A percentile compares a stretch with the other conserved stretches of the same genome.
Evolutionary conservation across 768 basidiomycete species (phyloP).

Genomic region (Lactarius vividus): DNA sequence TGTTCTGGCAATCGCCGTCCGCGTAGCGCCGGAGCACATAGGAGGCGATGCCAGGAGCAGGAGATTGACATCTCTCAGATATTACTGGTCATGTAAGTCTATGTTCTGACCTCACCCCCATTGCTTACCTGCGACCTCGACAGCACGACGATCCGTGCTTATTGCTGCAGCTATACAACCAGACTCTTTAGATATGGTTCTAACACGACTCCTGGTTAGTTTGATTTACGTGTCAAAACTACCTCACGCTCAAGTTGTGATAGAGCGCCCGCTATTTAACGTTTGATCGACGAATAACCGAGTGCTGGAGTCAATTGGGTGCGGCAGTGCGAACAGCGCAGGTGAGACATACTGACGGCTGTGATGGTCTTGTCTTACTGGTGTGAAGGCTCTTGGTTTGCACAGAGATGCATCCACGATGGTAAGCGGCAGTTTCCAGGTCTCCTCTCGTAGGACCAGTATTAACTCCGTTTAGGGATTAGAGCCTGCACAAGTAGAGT

Average conservation of each 20-base stretch:
- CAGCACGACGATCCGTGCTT: constrained; percentile 83
- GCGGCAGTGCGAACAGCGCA: constrained; percentile 92
- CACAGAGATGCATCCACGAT: constrained; percentile 86
- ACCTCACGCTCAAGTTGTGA: constrained; percentile 24
- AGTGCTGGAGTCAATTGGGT: constrained; percentile 95
- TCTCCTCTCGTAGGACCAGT: constrained; percentile 16
- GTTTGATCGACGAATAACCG: constrained; percentile 83
- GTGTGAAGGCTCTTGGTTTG: constrained; percentile 67
- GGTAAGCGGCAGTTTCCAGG: constrained; percentile 45
- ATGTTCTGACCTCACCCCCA: constrained; percentile 10
- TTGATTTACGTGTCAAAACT: background rate
- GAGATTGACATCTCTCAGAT: constrained; percentile 78
- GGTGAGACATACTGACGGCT: constrained; percentile 11
- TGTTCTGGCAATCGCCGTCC: constrained; percentile 81
- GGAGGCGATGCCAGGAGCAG: constrained; percentile 74
- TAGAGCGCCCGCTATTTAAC: constrained; percentile 67
- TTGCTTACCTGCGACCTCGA: constrained; percentile 25
- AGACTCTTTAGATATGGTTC: constrained; percentile 88
- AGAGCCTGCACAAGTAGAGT: constrained; percentile 76
- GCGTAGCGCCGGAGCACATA: constrained; percentile 82
- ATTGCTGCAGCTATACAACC: constrained; percentile 93
- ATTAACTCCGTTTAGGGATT: constrained; percentile 48
- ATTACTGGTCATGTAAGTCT: constrained; percentile 92
- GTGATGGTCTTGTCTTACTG: constrained; percentile 1
- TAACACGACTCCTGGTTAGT: constrained; percentile 76